Conservation (phyloP, 78 protist genomes). For the Bodo saltans region DNA sequence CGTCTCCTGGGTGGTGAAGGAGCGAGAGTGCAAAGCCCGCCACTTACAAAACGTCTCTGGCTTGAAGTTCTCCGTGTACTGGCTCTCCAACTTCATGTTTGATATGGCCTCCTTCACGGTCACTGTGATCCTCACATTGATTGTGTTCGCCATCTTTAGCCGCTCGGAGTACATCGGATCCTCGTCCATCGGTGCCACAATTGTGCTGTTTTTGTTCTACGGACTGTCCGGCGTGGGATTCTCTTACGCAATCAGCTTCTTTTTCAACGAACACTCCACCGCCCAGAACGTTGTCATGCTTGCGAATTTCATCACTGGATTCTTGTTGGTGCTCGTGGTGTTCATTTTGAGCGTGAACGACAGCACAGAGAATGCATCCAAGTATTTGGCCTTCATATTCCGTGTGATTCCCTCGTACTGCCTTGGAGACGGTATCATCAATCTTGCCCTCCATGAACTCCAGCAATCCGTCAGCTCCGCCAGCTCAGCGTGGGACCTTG, state of each 20-base stretch:
- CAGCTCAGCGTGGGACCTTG: neutral
- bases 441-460: neutral
- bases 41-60: slow-evolving; percentile 30
- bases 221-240: neutral
- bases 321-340: neutral
- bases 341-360: neutral
- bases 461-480: neutral
- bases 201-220: slow-evolving; percentile 5
- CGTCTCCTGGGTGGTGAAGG: slow-evolving; percentile 4
- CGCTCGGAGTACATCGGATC: neutral
- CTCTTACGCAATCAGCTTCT: neutral
- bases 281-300: slow-evolving; percentile 1
- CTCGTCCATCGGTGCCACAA: neutral
- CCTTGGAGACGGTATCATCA: neutral
- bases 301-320: neutral
- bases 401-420: neutral
- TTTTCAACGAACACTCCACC: neutral
- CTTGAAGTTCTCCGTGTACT: neutral
- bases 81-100: slow-evolving; percentile 12
- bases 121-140: neutral
- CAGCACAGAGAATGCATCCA: neutral
- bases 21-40: neutral
- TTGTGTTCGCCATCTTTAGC: neutral
- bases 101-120: neutral
- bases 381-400: neutral